Conservation (phyloP, 371 early-diverging fungal genomes). For the Mucor plumbeus region DNA sequence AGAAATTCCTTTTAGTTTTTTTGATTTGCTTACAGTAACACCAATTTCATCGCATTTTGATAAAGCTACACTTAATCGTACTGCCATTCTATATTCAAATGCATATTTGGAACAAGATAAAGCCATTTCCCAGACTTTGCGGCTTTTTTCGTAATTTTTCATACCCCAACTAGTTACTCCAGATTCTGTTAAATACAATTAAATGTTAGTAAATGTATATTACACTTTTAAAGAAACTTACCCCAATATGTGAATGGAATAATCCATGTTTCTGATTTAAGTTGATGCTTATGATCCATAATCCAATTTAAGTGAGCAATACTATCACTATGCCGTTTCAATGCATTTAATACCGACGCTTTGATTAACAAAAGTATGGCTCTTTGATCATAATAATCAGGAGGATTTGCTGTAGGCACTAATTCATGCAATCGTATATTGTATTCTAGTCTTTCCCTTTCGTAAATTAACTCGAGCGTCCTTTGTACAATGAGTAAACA, state of each 20-base stretch:
- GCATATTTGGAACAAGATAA: conserved; percentile 33
- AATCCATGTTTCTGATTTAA: conserved; percentile 52
- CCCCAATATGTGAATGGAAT: conserved; percentile 61
- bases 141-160: conserved; percentile 39
- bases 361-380: conserved; percentile 30
- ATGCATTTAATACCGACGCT: conserved; percentile 28
- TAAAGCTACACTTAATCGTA: conserved; percentile 32
- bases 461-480: conserved; percentile 34
- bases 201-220: background rate
- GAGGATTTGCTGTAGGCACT: conserved; percentile 23
- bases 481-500: conserved; percentile 37
- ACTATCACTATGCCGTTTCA: conserved; percentile 27
- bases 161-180: conserved; percentile 57
- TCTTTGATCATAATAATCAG: conserved; percentile 38
- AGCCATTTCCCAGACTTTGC: conserved; percentile 34
- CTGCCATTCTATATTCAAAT: conserved; percentile 35
- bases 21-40: conserved; percentile 18
- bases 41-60: conserved; percentile 37
- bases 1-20: conserved; percentile 23
- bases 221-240: conserved; percentile 11
- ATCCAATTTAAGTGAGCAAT: conserved; percentile 54
- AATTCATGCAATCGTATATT: conserved; percentile 29
- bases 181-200: conserved; percentile 31
- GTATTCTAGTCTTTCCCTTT: conserved; percentile 34
- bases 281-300: conserved; percentile 45